Percentiles rank a stretch among this genome's conserved stretches.
Evolutionary conservation across 371 early-diverging fungal species (phyloP).

Genomic region (Syncephalastrum monosporum): DNA sequence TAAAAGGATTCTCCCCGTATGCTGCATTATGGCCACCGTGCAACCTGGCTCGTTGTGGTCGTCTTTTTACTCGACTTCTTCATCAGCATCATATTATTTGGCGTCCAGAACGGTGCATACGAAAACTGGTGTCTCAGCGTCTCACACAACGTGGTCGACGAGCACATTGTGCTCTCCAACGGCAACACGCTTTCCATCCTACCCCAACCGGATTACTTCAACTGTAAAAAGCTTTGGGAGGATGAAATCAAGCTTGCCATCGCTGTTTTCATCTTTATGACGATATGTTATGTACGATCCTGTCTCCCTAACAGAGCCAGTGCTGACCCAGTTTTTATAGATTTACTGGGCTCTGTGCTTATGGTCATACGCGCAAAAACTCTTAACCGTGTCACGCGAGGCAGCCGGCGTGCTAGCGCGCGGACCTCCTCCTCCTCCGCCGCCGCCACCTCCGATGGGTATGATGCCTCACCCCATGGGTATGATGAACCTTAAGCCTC

Average conservation of each 20-base stretch:
- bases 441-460: background rate
- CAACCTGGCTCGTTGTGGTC: too few species aligned
- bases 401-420: slow-evolving; percentile 5
- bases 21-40: too few species aligned
- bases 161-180: too few species aligned
- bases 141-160: too few species aligned
- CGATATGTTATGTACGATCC: slow-evolving; percentile 29
- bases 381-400: slow-evolving; percentile 11
- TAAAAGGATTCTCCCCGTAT: too few species aligned
- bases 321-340: slow-evolving; percentile 8
- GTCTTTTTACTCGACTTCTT: too few species aligned
- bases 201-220: slow-evolving; percentile 30
- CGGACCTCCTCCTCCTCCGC: slow-evolving; percentile 6
- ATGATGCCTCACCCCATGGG: slow-evolving; percentile 3
- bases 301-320: background rate
- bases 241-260: slow-evolving; percentile 39
- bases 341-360: slow-evolving; percentile 39
- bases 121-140: too few species aligned
- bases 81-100: too few species aligned
- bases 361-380: slow-evolving; percentile 38
- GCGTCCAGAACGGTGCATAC: too few species aligned
- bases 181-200: too few species aligned
- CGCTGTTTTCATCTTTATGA: slow-evolving; percentile 27
- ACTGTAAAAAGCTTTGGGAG: slow-evolving; percentile 41
- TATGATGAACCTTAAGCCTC: slow-evolving; percentile 11